phyloP scores from a whole-genome alignment of 495 filamentous ascomycete genomes.

The Bacidia rubella region DNA sequence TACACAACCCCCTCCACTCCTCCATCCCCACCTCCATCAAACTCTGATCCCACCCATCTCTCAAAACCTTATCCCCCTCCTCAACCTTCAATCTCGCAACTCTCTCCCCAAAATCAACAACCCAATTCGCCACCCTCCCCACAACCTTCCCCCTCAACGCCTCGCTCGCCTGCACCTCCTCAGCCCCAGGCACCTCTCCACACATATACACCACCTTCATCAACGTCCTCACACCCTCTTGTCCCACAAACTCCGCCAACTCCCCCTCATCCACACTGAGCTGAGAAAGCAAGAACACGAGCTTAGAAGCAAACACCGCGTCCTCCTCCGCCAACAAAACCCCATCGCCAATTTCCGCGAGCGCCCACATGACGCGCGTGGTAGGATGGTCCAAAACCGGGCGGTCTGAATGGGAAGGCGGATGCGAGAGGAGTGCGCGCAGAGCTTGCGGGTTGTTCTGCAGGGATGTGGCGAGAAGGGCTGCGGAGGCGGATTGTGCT shows the following conservation, averaged over 20 bases:
- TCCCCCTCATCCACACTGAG: constrained; percentile 26
- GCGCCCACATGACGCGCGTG: not conserved
- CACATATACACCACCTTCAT: not conserved
- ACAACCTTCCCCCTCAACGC: constrained; percentile 78
- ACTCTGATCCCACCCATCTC: not conserved
- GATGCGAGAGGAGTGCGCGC: constrained; percentile 20
- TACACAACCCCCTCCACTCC: not conserved
- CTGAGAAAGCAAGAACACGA: constrained; percentile 15
- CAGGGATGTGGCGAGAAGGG: constrained; percentile 38
- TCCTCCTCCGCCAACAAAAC: not conserved
- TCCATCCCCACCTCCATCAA: constrained; percentile 41
- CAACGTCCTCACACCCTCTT: constrained; percentile 17
- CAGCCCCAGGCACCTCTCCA: constrained; percentile 19
- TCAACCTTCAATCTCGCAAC: constrained; percentile 41
- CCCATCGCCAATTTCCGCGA: not conserved
- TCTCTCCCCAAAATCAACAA: constrained; percentile 59
- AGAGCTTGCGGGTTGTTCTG: constrained; percentile 51
- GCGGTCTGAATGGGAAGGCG: too few relatives aligned
- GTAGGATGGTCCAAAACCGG: constrained; percentile 10
- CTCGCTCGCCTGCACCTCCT: constrained; percentile 65
- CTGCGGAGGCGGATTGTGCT: constrained; percentile 33
- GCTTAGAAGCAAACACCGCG: constrained; percentile 1
- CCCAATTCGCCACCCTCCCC: constrained; percentile 75
- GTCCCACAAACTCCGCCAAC: constrained; percentile 30
- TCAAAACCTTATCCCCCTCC: not conserved